These are phyloP conservation scores for Hemileia vastatrix DNA, from an alignment of 1,284 basidiomycete species.

Conservation along the genomic window DNA sequence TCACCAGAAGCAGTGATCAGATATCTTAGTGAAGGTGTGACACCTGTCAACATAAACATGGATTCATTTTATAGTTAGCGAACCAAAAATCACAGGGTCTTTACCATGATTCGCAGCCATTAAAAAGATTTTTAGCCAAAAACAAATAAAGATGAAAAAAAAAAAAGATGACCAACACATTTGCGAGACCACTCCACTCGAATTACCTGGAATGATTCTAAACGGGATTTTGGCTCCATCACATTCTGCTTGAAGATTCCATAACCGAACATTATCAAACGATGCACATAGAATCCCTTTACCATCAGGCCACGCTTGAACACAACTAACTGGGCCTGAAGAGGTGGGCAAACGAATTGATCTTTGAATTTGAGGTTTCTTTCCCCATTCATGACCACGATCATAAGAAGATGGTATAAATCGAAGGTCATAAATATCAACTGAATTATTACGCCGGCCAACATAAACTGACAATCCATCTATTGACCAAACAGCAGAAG, in stretches of 20 bases:
- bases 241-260: constrained; percentile 73
- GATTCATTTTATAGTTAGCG: not conserved
- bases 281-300: constrained; percentile 68
- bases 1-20: constrained; percentile 86
- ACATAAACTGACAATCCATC: constrained; percentile 82
- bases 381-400: too few relatives aligned
- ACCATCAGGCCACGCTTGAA: constrained; percentile 80
- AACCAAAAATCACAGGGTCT: not conserved
- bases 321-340: constrained; percentile 81
- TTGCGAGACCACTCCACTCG: constrained; percentile 82
- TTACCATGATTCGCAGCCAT: not conserved
- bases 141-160: constrained; percentile 9
- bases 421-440: constrained; percentile 91
- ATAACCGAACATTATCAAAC: constrained; percentile 83
- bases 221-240: constrained; percentile 63
- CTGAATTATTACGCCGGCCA: constrained; percentile 76
- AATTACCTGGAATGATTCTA: constrained; percentile 92
- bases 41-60: constrained; percentile 51
- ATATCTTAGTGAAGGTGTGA: constrained; percentile 75
- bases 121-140: not conserved
- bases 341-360: constrained; percentile 69
- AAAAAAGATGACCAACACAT: constrained; percentile 56
- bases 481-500: constrained; percentile 88
- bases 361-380: too few relatives aligned
- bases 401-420: constrained; percentile 48